These are phyloP conservation scores for Azolla pinnata DNA, from an alignment of 75 land plant genomes.

Conservation along the genomic window DNA sequence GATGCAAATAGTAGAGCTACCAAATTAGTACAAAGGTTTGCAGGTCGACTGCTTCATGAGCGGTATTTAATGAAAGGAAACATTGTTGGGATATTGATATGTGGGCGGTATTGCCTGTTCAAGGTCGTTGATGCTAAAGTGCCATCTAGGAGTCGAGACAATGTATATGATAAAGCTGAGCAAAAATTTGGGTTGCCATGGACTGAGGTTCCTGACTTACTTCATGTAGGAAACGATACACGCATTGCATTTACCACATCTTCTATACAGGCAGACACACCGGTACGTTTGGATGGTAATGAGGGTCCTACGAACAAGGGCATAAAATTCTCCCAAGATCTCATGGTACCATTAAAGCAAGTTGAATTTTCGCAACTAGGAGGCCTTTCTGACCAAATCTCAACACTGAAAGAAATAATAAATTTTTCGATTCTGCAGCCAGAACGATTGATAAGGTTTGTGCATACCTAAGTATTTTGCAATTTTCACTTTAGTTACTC, in stretches of 20 bases:
- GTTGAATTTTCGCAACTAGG: conserved; percentile 42
- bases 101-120: conserved; percentile 43
- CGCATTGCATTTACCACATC: not conserved
- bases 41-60: conserved; percentile 46
- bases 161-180: not conserved
- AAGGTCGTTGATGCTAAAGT: conserved; percentile 26
- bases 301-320: not conserved
- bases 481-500: no score
- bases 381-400: conserved; percentile 77
- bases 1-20: conserved; percentile 32
- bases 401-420: conserved; percentile 61
- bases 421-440: conserved; percentile 42
- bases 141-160: not conserved
- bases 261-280: not conserved
- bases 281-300: not conserved
- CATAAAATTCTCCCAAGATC: not conserved
- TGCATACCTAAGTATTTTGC: no score
- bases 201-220: not conserved
- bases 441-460: conserved; percentile 54
- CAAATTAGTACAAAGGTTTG: conserved; percentile 33
- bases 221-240: conserved; percentile 14
- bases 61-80: conserved; percentile 62
- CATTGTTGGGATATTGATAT: conserved; percentile 55
- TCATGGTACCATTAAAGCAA: conserved; percentile 7
- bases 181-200: not conserved